phyloP scores from a whole-genome alignment of 208 protist genomes.

The Sergeia podlipaevii region DNA sequence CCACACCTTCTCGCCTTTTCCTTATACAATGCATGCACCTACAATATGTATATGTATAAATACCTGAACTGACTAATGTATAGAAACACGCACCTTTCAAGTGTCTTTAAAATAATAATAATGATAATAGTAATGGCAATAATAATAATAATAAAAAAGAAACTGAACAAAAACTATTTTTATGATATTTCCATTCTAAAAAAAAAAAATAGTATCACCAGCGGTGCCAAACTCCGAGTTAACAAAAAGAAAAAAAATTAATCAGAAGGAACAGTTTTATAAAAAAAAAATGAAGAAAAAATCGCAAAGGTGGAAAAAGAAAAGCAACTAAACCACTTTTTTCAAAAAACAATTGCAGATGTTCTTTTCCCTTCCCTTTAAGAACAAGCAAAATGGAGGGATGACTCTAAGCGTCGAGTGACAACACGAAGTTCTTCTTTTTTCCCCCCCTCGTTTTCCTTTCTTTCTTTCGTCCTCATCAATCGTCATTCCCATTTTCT shows the following conservation, averaged over 20 bases:
- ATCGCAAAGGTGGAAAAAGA: constrained; percentile 11
- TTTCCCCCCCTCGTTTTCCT: no score
- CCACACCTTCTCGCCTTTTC: no score
- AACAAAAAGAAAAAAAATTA: constrained; percentile 1
- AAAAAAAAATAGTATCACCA: constrained; percentile 3
- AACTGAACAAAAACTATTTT: background rate
- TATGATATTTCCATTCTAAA: background rate
- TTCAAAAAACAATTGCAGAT: no score
- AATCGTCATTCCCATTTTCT: no score
- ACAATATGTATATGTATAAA: background rate
- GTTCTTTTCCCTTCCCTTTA: no score
- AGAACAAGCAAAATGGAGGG: no score
- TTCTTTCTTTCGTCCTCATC: no score
- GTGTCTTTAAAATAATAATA: background rate
- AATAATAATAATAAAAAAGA: constrained; percentile 8
- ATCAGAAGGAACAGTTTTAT: background rate
- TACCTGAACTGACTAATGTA: background rate
- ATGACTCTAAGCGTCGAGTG: no score
- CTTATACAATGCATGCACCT: no score
- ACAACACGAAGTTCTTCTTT: no score
- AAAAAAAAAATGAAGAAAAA: constrained; percentile 7
- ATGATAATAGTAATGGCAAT: constrained; percentile 2
- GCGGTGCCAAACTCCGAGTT: no score
- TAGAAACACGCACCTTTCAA: background rate
- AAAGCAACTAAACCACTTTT: no score